Evolutionary conservation across 1,284 basidiomycete genomes (phyloP), one percentile per base, ranked within the genome.

Genomic region (Rhizoctonia solani): DNA sequence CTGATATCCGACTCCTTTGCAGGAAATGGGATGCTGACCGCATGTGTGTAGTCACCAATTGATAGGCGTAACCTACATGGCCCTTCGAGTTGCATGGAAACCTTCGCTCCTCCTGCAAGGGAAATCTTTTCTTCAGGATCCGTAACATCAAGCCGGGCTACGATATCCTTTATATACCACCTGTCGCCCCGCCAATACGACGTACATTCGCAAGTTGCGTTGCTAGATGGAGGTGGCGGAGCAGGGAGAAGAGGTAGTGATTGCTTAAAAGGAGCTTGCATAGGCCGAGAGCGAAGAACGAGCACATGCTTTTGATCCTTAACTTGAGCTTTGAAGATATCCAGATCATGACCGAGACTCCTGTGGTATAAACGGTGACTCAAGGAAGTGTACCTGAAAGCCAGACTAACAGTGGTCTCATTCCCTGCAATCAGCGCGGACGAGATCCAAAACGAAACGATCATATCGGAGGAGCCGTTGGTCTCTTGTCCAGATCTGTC

Each of bases 1-100:
- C 76, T 83, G 1, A 73, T 56, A 19, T 73, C 74, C n/a, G 63
- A 61, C 9, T 75, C 78, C 39, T 77, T 72, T 14, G 83, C 73
- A 4, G 78, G 77, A 52, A 77, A 75, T 9, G 79, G 78, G 68
- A 74, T 80, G n/a, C 70, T 34, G 9, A 80, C 65, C 34, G 73
- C 67, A 54, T 79, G 76, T 0, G n/a, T 44, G 30, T 65, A 67
- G 2, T 65, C 58, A 0, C 72, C 75, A n/a, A 81, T 32, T 0
- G 66, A 59, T 8, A 81, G 67, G 21, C 70, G 56, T 68, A 81
- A 73, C 0, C 72, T 70, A 66, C 76, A 78, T 1, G 79, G 73
- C 0, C 78, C 78, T 3, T 74, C 37, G 68, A 80, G 80, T 19
- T 14, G 21, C 41, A 72, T 54, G 68, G 69, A 32, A 46, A 71